Percentiles rank a stretch among this genome's conserved stretches.
phyloP scores from a whole-genome alignment of 164 flowering plant species.

The Vitis rotundifolia region DNA sequence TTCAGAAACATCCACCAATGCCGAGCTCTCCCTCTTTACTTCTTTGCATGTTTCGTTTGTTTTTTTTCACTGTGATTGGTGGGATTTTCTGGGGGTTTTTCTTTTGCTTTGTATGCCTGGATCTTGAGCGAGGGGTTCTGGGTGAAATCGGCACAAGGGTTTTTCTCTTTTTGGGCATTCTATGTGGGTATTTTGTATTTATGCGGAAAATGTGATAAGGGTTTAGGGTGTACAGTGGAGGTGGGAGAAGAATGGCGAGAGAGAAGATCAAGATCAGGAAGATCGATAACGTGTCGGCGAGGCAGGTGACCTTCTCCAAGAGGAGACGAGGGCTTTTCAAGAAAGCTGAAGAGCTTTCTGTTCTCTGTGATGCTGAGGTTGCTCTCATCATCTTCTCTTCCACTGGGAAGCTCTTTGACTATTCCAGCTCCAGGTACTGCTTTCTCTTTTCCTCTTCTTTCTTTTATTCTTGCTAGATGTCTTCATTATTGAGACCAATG shows the following conservation, averaged over 20 bases:
- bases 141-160: background rate
- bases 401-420: slow-evolving; percentile 48
- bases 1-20: background rate
- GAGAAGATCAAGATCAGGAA: slow-evolving; percentile 50
- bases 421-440: slow-evolving; percentile 37
- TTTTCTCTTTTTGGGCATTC: background rate
- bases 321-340: slow-evolving; percentile 43
- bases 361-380: slow-evolving; percentile 42
- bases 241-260: slow-evolving; percentile 25
- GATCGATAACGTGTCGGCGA: slow-evolving; percentile 43
- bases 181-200: no score
- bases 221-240: background rate
- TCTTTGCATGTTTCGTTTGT: slow-evolving; percentile 5
- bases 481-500: no score
- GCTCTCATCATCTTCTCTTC: slow-evolving; percentile 47
- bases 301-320: slow-evolving; percentile 47
- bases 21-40: background rate
- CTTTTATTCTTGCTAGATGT: background rate
- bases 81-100: background rate
- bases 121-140: background rate
- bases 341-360: slow-evolving; percentile 46
- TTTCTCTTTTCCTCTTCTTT: background rate
- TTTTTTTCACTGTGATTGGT: background rate
- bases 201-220: no score
- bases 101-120: background rate